phyloP scores from a whole-genome alignment of 495 filamentous ascomycete species.

The Evernia prunastri region DNA sequence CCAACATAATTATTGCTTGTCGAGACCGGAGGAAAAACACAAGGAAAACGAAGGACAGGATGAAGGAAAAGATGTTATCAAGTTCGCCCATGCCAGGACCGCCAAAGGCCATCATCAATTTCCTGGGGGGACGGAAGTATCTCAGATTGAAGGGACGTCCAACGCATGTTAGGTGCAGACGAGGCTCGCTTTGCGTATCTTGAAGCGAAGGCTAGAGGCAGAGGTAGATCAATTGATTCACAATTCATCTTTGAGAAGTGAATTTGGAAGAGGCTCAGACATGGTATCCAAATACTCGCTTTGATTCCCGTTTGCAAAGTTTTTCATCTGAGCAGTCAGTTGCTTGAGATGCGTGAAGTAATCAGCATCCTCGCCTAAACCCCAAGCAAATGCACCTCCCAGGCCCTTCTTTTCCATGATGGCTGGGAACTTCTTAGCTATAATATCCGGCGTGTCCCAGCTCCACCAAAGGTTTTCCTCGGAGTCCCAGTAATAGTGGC shows the following conservation, averaged over 20 bases:
- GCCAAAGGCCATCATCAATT: no score
- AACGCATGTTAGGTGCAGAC: no score
- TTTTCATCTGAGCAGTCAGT: slow-evolving; percentile 40
- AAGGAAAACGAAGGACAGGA: no score
- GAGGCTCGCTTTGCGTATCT: no score
- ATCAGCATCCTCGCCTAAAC: slow-evolving; percentile 62
- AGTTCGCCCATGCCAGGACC: no score
- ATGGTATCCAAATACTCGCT: not conserved
- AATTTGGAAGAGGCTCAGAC: not conserved
- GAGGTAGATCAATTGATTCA: no score
- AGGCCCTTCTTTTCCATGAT: slow-evolving; percentile 53
- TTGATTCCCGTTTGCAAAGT: not conserved
- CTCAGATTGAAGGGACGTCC: no score
- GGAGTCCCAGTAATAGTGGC: slow-evolving; percentile 63
- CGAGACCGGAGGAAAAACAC: no score
- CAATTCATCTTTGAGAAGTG: not conserved
- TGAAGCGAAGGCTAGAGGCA: no score
- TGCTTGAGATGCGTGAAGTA: slow-evolving; percentile 53
- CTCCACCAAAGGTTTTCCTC: slow-evolving; percentile 62
- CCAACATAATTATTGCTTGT: no score
- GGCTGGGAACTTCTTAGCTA: slow-evolving; percentile 55
- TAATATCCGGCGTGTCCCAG: slow-evolving; percentile 60
- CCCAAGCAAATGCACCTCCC: slow-evolving; percentile 70
- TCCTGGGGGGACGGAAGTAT: no score
- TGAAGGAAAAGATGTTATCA: no score